A percentile compares a stretch with the other conserved stretches of the same genome.
These are phyloP conservation scores for Xylaria sp. DNA, from an alignment of 2,329 filamentous ascomycete genomes.

Conservation along the genomic window DNA sequence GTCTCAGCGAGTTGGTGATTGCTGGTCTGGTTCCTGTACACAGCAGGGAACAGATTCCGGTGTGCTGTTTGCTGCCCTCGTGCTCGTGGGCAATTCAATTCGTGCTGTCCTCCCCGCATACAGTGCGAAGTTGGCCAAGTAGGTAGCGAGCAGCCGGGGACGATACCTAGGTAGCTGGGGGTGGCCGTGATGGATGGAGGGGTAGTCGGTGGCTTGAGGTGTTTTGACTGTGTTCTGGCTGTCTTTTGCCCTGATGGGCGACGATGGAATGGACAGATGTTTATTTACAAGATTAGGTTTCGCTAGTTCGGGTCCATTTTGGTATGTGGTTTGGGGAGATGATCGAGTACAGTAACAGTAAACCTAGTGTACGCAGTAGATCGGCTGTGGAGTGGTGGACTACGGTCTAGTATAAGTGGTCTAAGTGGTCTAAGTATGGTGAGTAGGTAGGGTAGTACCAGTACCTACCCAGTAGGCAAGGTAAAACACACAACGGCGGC, in stretches of 20 bases:
- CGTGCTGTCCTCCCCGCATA: constrained; percentile 15
- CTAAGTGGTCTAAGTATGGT: too few species aligned
- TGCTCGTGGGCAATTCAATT: constrained; percentile 7
- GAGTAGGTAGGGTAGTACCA: constrained; percentile 1
- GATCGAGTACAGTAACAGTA: constrained; percentile 19
- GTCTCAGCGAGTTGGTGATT: constrained; percentile 1
- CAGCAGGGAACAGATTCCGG: constrained; percentile 3
- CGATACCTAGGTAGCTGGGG: neutral
- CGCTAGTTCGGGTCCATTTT: neutral
- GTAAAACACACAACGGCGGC: constrained; percentile 1
- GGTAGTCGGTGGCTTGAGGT: neutral
- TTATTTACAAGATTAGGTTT: constrained; percentile 19
- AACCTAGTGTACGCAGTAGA: neutral
- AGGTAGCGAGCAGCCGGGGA: constrained; percentile 2
- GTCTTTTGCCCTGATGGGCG: neutral
- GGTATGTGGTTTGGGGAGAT: constrained; percentile 16
- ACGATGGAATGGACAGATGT: constrained; percentile 6
- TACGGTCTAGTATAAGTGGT: too few species aligned
- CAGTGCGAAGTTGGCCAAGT: constrained; percentile 13
- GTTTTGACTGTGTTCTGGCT: constrained; percentile 1
- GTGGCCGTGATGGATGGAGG: constrained; percentile 8
- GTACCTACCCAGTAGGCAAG: too few species aligned
- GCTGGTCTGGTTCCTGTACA: neutral
- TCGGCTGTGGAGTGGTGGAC: constrained; percentile 15
- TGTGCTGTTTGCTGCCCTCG: constrained; percentile 26